A percentile compares a stretch with the other conserved stretches of the same genome.
phyloP scores from a whole-genome alignment of 2,329 filamentous ascomycete species.

The Xylaria sp. region DNA sequence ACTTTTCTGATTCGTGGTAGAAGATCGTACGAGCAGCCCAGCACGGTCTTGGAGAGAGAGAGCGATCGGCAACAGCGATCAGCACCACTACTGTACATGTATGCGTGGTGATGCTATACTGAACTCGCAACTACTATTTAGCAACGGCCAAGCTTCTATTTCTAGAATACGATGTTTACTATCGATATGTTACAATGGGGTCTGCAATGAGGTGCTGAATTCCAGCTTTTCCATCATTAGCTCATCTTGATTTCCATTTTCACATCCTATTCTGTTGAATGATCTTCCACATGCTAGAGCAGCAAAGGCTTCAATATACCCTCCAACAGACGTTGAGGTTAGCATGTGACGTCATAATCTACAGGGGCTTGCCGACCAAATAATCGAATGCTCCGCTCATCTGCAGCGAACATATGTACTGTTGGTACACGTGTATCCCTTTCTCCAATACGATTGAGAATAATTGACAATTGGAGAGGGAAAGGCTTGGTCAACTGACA shows the following conservation, averaged over 20 bases:
- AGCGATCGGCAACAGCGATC: neutral
- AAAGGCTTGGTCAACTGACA: neutral
- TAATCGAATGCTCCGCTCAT: neutral
- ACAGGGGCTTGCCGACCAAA: neutral
- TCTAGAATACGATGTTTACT: neutral
- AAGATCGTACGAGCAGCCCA: neutral
- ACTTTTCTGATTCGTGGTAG: neutral
- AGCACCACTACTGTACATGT: neutral
- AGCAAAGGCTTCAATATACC: neutral
- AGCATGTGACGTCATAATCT: neutral
- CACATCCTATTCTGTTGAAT: neutral
- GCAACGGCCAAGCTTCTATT: neutral
- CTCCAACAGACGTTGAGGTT: neutral
- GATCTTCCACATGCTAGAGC: neutral
- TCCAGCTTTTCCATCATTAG: conserved; percentile 2
- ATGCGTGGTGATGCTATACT: conserved; percentile 12
- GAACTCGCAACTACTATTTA: neutral
- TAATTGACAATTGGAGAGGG: neutral
- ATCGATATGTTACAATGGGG: neutral
- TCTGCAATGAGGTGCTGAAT: too few relatives aligned
- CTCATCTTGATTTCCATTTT: conserved; percentile 2
- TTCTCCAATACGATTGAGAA: neutral
- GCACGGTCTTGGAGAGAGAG: neutral
- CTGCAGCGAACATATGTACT: neutral
- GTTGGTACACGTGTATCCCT: neutral